These are phyloP conservation scores for Endoconidiophora polonica DNA, from an alignment of 2,329 filamentous ascomycete genomes.

Conservation along the genomic window DNA sequence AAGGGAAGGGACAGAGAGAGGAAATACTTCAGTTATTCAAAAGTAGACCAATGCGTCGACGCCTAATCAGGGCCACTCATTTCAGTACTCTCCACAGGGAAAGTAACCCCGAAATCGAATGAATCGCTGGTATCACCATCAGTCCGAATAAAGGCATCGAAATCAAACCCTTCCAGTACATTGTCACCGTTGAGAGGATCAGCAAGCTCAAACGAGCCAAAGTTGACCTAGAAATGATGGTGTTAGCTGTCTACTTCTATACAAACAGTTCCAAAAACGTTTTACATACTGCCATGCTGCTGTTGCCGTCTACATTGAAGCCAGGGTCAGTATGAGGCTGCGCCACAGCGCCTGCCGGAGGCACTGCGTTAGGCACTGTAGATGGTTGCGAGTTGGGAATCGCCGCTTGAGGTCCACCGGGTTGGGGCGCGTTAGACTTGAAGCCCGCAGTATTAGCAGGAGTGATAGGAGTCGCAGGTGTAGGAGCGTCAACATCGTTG, in stretches of 20 bases:
- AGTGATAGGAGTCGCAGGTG: constrained; percentile 48
- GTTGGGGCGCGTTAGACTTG: constrained; percentile 24
- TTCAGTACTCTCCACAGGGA: constrained; percentile 32
- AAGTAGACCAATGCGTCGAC: constrained; percentile 5
- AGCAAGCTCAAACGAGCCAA: constrained; percentile 35
- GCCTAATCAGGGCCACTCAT: constrained; percentile 42
- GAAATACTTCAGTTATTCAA: background rate
- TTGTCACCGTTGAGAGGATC: constrained; percentile 37
- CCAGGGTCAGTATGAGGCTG: constrained; percentile 30
- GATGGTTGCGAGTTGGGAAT: constrained; percentile 18
- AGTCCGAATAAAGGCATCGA: constrained; percentile 50
- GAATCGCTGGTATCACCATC: constrained; percentile 29
- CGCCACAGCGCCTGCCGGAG: constrained; percentile 27
- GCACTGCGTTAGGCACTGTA: constrained; percentile 20
- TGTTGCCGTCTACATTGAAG: constrained; percentile 3
- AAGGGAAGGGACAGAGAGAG: constrained; percentile 3
- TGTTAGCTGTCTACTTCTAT: background rate
- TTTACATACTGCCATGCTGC: constrained; percentile 1
- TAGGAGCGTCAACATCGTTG: constrained; percentile 39
- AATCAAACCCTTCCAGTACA: constrained; percentile 49
- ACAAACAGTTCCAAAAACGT: constrained; percentile 24
- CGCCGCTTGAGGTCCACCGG: constrained; percentile 3
- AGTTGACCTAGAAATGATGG: constrained; percentile 24
- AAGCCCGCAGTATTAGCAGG: constrained; percentile 37
- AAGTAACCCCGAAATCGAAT: constrained; percentile 38